Percentiles rank a stretch among this genome's conserved stretches.
Evolutionary conservation across 1,284 basidiomycete genomes (phyloP).

Genomic region (Kwoniella shivajii): DNA sequence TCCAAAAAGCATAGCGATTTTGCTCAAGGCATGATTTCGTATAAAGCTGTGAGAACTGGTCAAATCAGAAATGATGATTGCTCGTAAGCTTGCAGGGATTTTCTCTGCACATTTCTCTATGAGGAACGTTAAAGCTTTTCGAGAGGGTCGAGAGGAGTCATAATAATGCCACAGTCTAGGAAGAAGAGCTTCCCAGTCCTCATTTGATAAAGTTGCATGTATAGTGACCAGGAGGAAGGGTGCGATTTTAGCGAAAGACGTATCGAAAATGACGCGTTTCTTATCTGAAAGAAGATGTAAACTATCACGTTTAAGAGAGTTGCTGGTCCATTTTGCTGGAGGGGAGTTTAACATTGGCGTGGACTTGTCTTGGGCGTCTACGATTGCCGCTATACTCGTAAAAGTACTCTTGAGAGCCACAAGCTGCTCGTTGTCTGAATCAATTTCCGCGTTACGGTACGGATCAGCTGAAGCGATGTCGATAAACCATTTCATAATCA

Average conservation of each 20-base stretch:
- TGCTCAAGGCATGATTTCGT: slow-evolving; percentile 28
- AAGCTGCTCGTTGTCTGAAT: slow-evolving; percentile 5
- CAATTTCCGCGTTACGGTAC: background rate
- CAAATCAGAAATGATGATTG: slow-evolving; percentile 29
- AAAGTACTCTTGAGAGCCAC: background rate
- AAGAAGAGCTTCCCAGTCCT: slow-evolving; percentile 37
- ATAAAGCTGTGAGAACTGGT: slow-evolving; percentile 10
- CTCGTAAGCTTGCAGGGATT: slow-evolving; percentile 20
- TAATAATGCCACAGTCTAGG: slow-evolving; percentile 38
- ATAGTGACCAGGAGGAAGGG: slow-evolving; percentile 30
- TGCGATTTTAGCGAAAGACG: background rate
- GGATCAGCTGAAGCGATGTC: background rate
- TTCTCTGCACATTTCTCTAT: slow-evolving; percentile 47
- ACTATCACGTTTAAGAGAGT: background rate
- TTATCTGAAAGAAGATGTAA: background rate
- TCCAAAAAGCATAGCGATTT: slow-evolving; percentile 35
- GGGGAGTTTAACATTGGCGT: background rate
- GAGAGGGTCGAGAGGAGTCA: slow-evolving; percentile 6
- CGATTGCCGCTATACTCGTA: background rate
- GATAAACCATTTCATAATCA: slow-evolving; percentile 16
- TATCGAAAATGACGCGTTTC: slow-evolving; percentile 1
- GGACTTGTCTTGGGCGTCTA: background rate
- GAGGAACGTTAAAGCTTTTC: slow-evolving; percentile 30
- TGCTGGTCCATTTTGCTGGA: slow-evolving; percentile 1
- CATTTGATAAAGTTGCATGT: slow-evolving; percentile 30